Evolutionary conservation across 2,329 filamentous ascomycete genomes (phyloP), one percentile per base, ranked within the genome.

Genomic region (Thelonectria blattea): DNA sequence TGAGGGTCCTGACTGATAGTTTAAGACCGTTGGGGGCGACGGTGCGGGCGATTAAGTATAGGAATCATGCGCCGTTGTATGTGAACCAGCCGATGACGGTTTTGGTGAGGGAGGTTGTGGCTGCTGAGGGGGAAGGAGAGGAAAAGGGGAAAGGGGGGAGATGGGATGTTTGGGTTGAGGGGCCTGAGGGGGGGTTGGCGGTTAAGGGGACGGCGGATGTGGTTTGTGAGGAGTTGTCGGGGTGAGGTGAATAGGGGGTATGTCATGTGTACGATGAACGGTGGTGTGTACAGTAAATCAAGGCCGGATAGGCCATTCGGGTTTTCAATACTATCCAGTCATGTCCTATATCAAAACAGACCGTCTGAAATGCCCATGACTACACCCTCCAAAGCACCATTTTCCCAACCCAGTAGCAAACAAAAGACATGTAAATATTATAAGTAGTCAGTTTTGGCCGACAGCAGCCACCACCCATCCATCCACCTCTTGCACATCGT

Each of bases 31-130:
- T 10, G 60, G 58, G 43, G 66, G 70, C 49, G 67, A 11, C 42
- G 17, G 18, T 22, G 5, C 12, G 14, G 17, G 20, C 70, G 48
- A 80, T 97, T 52, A 83, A 89, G 54, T 98, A 98, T 75, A 85
- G 87, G 51, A 97, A 97, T 73, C 75, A 96, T 24, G 86, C 89
- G 10, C 93, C 94, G 14, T 78, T 98, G 18, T 96, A 92, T 73
- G 91, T 88, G 30, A 81, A 85, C 45, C 90, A 95, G 74, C 75
- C 83, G 52, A 80, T 96, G 76, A 86, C 76, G 30, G 81, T 97
- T 4, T 94, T 91, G 69, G 83, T 89, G 14, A 83, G 84, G 63
- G 80, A 75, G 58, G 78, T 71, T 11, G 45, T 47, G 14, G 15
- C 24, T 11, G 67, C 65, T 12, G 64, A 76, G 52, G 45, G 49